phyloP scores from a whole-genome alignment of 2,329 filamentous ascomycete genomes.

The Talaromyces sp. region DNA sequence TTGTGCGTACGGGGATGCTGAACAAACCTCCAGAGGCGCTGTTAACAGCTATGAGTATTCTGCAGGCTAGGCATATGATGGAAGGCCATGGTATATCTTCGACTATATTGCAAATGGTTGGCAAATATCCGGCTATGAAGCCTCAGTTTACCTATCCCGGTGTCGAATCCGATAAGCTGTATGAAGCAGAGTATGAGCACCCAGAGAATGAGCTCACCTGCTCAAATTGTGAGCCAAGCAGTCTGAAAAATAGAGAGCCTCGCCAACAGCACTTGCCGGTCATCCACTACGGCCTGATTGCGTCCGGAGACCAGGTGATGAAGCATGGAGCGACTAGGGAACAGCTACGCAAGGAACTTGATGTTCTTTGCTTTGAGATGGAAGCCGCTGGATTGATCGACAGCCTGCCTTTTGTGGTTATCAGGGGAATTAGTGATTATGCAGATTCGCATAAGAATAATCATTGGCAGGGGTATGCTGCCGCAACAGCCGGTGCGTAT shows the following conservation, averaged over 20 bases:
- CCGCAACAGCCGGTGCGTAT: conserved; percentile 23
- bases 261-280: neutral
- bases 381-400: conserved; percentile 1
- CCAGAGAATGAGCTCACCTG: neutral
- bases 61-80: neutral
- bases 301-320: conserved; percentile 2
- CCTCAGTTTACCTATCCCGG: neutral
- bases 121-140: neutral
- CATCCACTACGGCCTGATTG: conserved; percentile 1
- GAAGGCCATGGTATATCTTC: conserved; percentile 15
- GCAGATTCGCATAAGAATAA: conserved; percentile 20
- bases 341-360: neutral
- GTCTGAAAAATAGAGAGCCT: neutral
- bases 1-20: conserved; percentile 11
- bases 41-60: conserved; percentile 3
- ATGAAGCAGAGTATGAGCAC: conserved; percentile 5
- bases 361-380: conserved; percentile 5
- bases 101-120: neutral
- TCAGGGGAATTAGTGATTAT: conserved; percentile 18
- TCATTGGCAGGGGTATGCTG: conserved; percentile 31
- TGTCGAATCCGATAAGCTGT: neutral
- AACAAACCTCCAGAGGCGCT: conserved; percentile 12
- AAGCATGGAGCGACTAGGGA: neutral
- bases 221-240: neutral
- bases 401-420: neutral